Percentiles rank a stretch among this genome's conserved stretches.
Conservation (phyloP, 805 yeast species). For the Lipomyces sp. region DNA sequence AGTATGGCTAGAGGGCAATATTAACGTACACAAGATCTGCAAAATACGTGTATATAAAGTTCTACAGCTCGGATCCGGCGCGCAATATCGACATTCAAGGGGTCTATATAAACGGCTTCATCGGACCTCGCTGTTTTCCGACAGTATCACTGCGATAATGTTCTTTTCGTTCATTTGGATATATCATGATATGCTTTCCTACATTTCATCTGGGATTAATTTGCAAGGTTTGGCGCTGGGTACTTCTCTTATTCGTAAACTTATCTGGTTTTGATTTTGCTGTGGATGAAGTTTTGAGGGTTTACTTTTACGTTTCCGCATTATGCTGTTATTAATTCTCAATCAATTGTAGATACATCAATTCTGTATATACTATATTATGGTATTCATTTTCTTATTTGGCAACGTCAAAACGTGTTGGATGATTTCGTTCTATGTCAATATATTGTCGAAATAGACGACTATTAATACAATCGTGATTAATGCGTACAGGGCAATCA, state of each 20-base stretch:
- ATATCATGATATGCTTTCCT: neutral
- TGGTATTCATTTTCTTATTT: neutral
- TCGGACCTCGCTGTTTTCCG: constrained; percentile 35
- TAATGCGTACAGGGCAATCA: too few species aligned
- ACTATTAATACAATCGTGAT: neutral
- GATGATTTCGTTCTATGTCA: constrained; percentile 1
- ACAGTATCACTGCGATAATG: constrained; percentile 20
- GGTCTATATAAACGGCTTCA: constrained; percentile 45
- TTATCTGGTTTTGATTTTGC: neutral
- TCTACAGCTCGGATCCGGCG: constrained; percentile 31
- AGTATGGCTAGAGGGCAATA: neutral
- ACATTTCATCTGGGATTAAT: constrained; percentile 8
- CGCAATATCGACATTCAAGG: constrained; percentile 44
- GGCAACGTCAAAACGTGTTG: too few species aligned
- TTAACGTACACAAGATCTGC: constrained; percentile 20
- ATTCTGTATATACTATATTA: neutral
- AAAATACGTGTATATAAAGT: constrained; percentile 33
- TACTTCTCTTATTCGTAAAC: neutral
- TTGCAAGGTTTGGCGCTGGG: neutral
- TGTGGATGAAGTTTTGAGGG: neutral
- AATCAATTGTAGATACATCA: neutral
- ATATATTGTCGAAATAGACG: neutral
- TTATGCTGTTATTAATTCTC: neutral
- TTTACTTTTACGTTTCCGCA: neutral
- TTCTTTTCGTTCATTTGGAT: neutral